Evolutionary conservation across 257 asterid genomes (phyloP), one percentile per base, ranked within the genome.

Genomic region (Solanum okadae): DNA sequence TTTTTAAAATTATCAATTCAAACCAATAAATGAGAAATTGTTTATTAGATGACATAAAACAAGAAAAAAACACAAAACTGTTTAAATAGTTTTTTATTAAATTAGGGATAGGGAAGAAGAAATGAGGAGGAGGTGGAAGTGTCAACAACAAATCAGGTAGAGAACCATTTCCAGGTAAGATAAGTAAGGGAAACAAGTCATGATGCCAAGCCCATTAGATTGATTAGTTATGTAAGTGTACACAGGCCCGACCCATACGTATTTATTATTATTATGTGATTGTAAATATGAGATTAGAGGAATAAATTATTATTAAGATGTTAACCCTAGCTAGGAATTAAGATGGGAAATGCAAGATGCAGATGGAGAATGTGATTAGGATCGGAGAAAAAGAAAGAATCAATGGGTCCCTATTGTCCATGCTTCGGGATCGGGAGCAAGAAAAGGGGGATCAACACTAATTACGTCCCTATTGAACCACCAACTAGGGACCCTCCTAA

Each of bases 401-500:
- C 10, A n/a, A 89, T 89, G 91, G 91, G 87, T 40, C n/a, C n/a
- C 10, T 75, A 49, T 31, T 84, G 90, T 67, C 86, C 85, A 67
- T 90, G 88, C 78, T 87, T 87, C 44, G 70, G 85, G 29, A 84
- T 87, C 63, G 70, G 87, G 29, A 84, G 87, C 63, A 68, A 85
- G 33, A 87, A 46, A 63, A 78, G 11, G 29, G 86, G 25, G 42
- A 35, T 31, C 33, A 29, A 81, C 86, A 49, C 52, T 10, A 81
- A 1, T 46, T 46, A 29, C 68, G 67, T 44, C 22, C 40, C 67
- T 42, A 81, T 46, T 1, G 42, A 81, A n/a, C n/a, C n/a, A 81
- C 77, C 85, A 2, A 34, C 56, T 29, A 22, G 76, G 52, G 52
- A 44, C 27, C 56, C 63, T 34, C 52, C 63, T 34, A 23, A 44